These are phyloP conservation scores for Xylariales sp. DNA, from an alignment of 2,329 filamentous ascomycete genomes.

Conservation along the genomic window DNA sequence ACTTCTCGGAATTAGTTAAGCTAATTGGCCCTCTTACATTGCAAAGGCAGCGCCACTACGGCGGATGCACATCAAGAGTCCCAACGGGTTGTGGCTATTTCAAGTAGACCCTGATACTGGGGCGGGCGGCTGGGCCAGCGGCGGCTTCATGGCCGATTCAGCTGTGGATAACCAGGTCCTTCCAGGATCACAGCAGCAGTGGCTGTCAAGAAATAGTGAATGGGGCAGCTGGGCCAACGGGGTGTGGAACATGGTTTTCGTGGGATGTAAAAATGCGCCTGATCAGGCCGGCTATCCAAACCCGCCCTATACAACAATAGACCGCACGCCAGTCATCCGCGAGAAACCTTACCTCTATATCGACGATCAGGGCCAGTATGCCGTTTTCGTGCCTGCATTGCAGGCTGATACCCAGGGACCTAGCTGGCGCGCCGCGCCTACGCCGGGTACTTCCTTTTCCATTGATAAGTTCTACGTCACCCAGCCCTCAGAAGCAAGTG, in stretches of 20 bases:
- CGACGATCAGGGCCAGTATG: conserved; percentile 18
- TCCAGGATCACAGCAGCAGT: conserved; percentile 30
- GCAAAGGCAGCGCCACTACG: conserved; percentile 24
- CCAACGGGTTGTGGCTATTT: conserved; percentile 28
- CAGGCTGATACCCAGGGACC: conserved; percentile 23
- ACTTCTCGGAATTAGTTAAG: neutral
- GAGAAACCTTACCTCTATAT: conserved; percentile 28
- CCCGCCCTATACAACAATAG: conserved; percentile 25
- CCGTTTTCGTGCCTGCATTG: conserved; percentile 25
- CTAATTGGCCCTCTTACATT: no score
- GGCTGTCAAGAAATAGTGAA: conserved; percentile 28
- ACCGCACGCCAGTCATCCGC: conserved; percentile 24
- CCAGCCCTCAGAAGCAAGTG: conserved; percentile 16
- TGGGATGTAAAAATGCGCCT: conserved; percentile 25
- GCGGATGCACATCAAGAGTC: conserved; percentile 25
- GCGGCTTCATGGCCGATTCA: conserved; percentile 29
- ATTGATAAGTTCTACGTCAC: conserved; percentile 25
- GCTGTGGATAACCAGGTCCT: conserved; percentile 26
- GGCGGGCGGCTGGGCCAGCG: conserved; percentile 28
- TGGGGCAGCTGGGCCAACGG: conserved; percentile 29
- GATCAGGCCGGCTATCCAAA: conserved; percentile 22
- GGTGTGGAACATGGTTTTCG: conserved; percentile 31
- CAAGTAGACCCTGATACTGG: conserved; percentile 27
- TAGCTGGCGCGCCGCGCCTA: conserved; percentile 21
- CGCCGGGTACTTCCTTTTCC: conserved; percentile 23